A percentile compares a stretch with the other conserved stretches of the same genome.
phyloP scores from a whole-genome alignment of 2,329 filamentous ascomycete genomes.

The Clonostachys solani region DNA sequence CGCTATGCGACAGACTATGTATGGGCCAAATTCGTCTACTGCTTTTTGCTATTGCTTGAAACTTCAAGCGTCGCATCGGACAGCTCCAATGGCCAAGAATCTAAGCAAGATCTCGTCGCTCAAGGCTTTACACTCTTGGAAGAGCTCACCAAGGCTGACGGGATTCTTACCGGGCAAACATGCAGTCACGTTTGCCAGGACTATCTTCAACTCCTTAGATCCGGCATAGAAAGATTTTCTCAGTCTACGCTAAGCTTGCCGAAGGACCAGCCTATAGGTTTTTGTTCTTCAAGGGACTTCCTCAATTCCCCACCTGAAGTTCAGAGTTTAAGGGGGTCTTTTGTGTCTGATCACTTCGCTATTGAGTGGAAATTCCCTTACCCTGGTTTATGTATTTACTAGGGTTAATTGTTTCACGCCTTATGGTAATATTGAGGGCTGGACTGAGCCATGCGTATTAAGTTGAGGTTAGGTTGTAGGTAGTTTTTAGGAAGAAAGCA shows the following conservation, averaged over 20 bases:
- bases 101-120: slow-evolving; percentile 7
- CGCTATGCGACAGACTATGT: slow-evolving; percentile 53
- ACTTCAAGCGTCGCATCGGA: slow-evolving; percentile 43
- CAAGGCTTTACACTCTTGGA: slow-evolving; percentile 11
- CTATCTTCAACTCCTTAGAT: slow-evolving; percentile 15
- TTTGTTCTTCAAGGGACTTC: slow-evolving; percentile 1
- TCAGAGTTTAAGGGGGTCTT: slow-evolving; percentile 27
- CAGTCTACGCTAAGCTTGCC: not conserved
- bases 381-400: too few relatives aligned
- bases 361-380: slow-evolving; percentile 52
- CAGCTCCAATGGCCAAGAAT: not conserved
- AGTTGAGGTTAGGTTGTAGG: too few relatives aligned
- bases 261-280: not conserved
- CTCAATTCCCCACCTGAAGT: slow-evolving; percentile 26
- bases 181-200: slow-evolving; percentile 25
- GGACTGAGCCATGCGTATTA: too few relatives aligned
- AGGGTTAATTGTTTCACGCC: too few relatives aligned
- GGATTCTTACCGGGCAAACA: slow-evolving; percentile 6
- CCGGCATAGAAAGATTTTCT: slow-evolving; percentile 13
- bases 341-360: slow-evolving; percentile 49
- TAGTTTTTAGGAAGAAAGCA: too few relatives aligned
- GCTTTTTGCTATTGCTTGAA: slow-evolving; percentile 48
- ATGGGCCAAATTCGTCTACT: slow-evolving; percentile 54
- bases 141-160: slow-evolving; percentile 14
- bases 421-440: too few relatives aligned